Evolutionary conservation across 2,329 filamentous ascomycete species (phyloP).

Genomic region (Colletotrichum cereale): DNA sequence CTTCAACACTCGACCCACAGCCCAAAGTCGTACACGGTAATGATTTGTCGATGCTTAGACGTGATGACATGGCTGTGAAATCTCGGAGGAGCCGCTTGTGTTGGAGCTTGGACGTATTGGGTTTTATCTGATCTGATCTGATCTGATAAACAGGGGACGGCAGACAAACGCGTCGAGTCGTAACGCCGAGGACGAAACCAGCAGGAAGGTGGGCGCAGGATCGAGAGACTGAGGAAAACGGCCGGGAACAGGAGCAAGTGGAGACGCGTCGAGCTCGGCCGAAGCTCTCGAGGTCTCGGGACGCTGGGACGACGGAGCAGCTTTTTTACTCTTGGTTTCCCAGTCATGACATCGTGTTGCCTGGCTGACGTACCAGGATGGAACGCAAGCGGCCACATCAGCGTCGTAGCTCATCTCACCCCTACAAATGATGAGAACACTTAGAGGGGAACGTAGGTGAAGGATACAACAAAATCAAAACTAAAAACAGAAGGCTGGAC

Average conservation of each 20-base stretch:
- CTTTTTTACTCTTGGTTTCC: conserved; percentile 20
- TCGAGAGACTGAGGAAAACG: neutral
- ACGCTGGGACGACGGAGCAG: neutral
- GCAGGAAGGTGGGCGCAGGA: neutral
- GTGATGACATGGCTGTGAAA: conserved; percentile 3
- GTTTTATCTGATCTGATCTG: conserved; percentile 39
- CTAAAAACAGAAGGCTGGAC: conserved; percentile 33
- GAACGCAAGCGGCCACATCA: conserved; percentile 33
- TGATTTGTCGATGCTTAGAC: conserved; percentile 19
- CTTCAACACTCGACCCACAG: conserved; percentile 10
- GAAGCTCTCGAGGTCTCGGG: conserved; percentile 26
- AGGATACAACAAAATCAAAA: neutral
- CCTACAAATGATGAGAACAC: conserved; percentile 15
- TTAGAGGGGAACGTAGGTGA: neutral
- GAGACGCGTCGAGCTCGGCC: conserved; percentile 31
- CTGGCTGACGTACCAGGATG: conserved; percentile 16
- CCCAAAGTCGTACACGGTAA: conserved; percentile 1
- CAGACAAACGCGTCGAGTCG: conserved; percentile 21
- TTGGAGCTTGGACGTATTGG: conserved; percentile 21
- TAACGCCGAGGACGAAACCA: conserved; percentile 32
- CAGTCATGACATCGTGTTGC: conserved; percentile 36
- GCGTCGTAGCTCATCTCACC: conserved; percentile 10
- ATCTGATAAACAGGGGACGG: conserved; percentile 27
- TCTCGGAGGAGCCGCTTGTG: conserved; percentile 12
- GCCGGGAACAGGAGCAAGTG: neutral